phyloP scores from a whole-genome alignment of 1,139 yeast genomes.

The Scheffersomyces insectosa region DNA sequence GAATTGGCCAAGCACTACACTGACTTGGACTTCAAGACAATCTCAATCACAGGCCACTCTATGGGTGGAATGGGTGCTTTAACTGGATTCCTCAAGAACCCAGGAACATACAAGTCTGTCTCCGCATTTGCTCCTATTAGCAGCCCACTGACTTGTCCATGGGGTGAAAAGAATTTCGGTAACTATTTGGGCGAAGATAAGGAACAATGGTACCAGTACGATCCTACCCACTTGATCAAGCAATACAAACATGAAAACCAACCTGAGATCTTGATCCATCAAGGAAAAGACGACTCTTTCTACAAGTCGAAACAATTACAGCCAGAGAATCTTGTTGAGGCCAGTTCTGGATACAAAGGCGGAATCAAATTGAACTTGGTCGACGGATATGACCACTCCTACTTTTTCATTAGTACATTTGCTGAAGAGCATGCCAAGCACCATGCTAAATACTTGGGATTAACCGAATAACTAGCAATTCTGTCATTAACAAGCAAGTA shows the following conservation, averaged over 20 bases:
- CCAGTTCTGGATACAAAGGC: slow-evolving; percentile 62
- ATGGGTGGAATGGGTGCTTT: slow-evolving; percentile 99
- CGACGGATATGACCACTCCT: slow-evolving; percentile 90
- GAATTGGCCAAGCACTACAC: slow-evolving; percentile 47
- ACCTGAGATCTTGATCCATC: slow-evolving; percentile 75
- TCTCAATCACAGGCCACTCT: slow-evolving; percentile 89
- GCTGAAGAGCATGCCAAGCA: slow-evolving; percentile 83
- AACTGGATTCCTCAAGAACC: slow-evolving; percentile 70
- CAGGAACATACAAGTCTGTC: slow-evolving; percentile 75
- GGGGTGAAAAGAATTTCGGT: slow-evolving; percentile 82
- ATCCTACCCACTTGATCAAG: slow-evolving; percentile 75
- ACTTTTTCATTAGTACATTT: slow-evolving; percentile 80
- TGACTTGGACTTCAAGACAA: slow-evolving; percentile 55
- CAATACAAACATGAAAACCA: slow-evolving; percentile 48
- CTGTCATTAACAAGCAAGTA: too few relatives aligned
- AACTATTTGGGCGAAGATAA: slow-evolving; percentile 72
- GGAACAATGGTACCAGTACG: slow-evolving; percentile 68
- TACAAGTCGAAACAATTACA: slow-evolving; percentile 67
- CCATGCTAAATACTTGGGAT: slow-evolving; percentile 79
- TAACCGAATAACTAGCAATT: slow-evolving; percentile 14
- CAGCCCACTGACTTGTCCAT: slow-evolving; percentile 73
- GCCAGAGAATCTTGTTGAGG: slow-evolving; percentile 72
- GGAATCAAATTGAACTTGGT: slow-evolving; percentile 62
- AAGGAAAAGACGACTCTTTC: slow-evolving; percentile 77
- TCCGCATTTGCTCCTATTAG: slow-evolving; percentile 91